Base-by-base conservation (phyloP, 371 early-diverging fungal genomes). In the Dichotomocladium elegans region DNA sequence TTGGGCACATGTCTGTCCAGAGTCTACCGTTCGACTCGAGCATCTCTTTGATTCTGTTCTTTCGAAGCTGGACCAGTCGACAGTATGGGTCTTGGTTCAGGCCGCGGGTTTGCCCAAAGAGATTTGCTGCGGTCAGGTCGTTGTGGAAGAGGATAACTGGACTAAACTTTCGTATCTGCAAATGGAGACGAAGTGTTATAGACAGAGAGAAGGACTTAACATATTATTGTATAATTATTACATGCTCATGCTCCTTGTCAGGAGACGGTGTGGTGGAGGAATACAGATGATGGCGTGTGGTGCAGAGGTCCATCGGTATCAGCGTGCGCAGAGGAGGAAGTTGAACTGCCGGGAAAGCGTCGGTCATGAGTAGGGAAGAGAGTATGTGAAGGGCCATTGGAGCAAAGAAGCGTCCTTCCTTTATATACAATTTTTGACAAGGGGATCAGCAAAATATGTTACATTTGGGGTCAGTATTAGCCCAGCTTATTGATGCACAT, bases 61-160 rank as follows among this genome's bases (percentile, higher is more conserved):
- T 53, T 26, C 34, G 51, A n/a, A 7, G 30, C 21, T 52, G 41
- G 12, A 55, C 27, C 21, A 61, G 34, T 19, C 35, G 47, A n/a
- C 41, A 48, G 21, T 31, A 30, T n/a, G n/a, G n/a, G n/a, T n/a
- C n/a, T n/a, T n/a, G n/a, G n/a, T n/a, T n/a, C n/a, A n/a, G n/a
- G n/a, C n/a, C n/a, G n/a, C n/a, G n/a, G n/a, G n/a, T n/a, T n/a
- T n/a, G n/a, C n/a, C n/a, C n/a, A n/a, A n/a, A n/a, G n/a, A n/a
- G n/a, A n/a, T n/a, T n/a, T n/a, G n/a, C n/a, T n/a, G n/a, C n/a
- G n/a, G n/a, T n/a, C n/a, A n/a, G n/a, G 22, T 59, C 35, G 31
- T 61, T 51, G 24, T 63, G 63, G 24, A 63, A 63, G 5, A 63
- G 31, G 28, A 63, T 50, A 28, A 63, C 51, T 46, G 63, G 63